Evolutionary conservation across 306 rosid genomes (phyloP), one percentile per base, ranked within the genome.

Genomic region (Alnus glutinosa): DNA sequence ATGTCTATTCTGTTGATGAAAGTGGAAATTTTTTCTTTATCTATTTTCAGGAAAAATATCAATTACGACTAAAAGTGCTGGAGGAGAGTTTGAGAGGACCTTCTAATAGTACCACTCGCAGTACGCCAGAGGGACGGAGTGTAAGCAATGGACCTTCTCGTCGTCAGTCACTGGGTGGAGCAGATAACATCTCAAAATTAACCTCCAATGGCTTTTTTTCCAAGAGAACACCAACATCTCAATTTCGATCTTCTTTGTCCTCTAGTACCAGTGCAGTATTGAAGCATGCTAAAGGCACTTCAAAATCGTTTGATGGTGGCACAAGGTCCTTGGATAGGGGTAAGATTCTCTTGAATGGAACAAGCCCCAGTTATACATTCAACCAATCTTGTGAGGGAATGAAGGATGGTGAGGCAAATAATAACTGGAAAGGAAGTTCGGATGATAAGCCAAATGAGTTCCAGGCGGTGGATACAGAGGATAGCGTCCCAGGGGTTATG

Each of bases 261-360:
- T 89, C 99, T 58, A 85, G 94, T 85, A 86, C 95, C 63, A 91
- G 97, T 85, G 70, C 97, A 71, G 90, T 96, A 80, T 84, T 96
- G 80, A 96, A 86, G 90, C 90, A 93, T 87, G 99, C 99, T 23
- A 96, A 96, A 83, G 97, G 99, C 81, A 88, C 99, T 9, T 96
- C 99, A 55, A 96, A 90, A 88, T 96, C 99, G 79, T 96, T 96
- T 82, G 99, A 96, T 79, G 99, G 99, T 61, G 99, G 99, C 66
- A 86, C 98, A 55, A 91, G 98, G 85, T 90, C 97, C 74, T 73
- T 93, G 87, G 99, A 95, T 83, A 88, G 98, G 86, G 90, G 98
- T 71, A 96, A 93, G 88, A 84, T 90, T 81, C 91, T 86, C 39
- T 75, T 90, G 74, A 91, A 96, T 81, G 96, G 99, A 66, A 83